Conservation (phyloP, 73 alveolate genomes). For the Paramecium sonneborni region DNA sequence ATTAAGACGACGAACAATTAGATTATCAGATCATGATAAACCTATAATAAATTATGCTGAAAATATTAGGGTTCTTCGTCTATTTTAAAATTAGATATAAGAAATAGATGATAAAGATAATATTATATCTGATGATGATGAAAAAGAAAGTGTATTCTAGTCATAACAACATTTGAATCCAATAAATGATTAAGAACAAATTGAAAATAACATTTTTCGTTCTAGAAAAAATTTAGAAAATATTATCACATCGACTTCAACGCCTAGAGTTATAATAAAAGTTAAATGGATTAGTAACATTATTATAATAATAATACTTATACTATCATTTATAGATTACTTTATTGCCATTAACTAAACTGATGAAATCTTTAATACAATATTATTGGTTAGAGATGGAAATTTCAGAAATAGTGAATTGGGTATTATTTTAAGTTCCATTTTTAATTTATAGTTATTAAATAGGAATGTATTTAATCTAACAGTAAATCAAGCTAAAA, state of each 20-base stretch:
- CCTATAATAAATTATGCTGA: background rate
- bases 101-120: constrained; percentile 46
- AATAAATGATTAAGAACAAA: background rate
- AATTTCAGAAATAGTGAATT: background rate
- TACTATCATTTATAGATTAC: constrained; percentile 49
- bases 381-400: background rate
- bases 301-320: background rate
- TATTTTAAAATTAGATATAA: background rate
- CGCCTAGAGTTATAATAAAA: background rate
- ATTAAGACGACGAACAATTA: background rate
- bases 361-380: constrained; percentile 14
- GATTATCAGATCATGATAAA: background rate
- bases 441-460: background rate
- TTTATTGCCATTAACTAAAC: constrained; percentile 25
- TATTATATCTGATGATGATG: constrained; percentile 34
- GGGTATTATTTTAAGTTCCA: background rate
- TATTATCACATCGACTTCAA: background rate
- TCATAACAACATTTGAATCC: background rate
- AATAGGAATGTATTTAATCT: background rate
- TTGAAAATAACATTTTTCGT: constrained; percentile 15
- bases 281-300: constrained; percentile 34
- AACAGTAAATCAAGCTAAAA: background rate
- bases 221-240: constrained; percentile 54
- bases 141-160: constrained; percentile 5
- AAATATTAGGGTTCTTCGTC: background rate